These are phyloP conservation scores for Camelina hispida DNA, from an alignment of 345 rosid genomes.

Conservation along the genomic window DNA sequence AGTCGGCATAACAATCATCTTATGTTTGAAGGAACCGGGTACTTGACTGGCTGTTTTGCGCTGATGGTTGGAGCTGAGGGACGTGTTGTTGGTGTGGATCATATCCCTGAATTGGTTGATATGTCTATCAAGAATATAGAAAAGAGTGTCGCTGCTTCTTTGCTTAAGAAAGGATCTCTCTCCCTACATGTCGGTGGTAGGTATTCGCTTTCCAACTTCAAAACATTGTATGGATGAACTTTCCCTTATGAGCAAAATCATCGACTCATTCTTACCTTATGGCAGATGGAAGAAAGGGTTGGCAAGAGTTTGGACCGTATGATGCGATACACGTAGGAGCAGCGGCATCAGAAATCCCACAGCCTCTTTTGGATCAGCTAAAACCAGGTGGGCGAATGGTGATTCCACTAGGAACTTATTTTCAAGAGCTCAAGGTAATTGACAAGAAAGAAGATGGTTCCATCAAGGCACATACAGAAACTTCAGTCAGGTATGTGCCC, in stretches of 20 bases:
- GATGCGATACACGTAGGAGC: slow-evolving; percentile 99
- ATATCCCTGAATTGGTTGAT: slow-evolving; percentile 79
- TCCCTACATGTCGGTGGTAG: slow-evolving; percentile 80
- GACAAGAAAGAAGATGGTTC: slow-evolving; percentile 87
- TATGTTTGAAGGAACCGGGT: slow-evolving; percentile 73
- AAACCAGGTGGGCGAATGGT: slow-evolving; percentile 99
- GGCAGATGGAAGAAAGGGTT: slow-evolving; percentile 92
- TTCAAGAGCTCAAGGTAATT: slow-evolving; percentile 81
- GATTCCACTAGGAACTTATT: slow-evolving; percentile 84
- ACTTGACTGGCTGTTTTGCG: slow-evolving; percentile 93
- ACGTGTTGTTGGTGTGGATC: slow-evolving; percentile 88
- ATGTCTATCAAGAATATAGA: slow-evolving; percentile 70
- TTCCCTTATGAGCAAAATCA: background rate
- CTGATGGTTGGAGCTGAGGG: slow-evolving; percentile 90
- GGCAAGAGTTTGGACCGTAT: slow-evolving; percentile 84
- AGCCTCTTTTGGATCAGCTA: slow-evolving; percentile 84
- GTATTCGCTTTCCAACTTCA: background rate
- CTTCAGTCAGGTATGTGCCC: slow-evolving; percentile 92
- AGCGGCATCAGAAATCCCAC: slow-evolving; percentile 89
- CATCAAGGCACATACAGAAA: slow-evolving; percentile 58
- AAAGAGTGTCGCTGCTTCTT: slow-evolving; percentile 74
- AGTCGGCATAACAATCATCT: background rate
- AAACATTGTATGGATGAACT: background rate
- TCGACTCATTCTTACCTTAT: background rate
- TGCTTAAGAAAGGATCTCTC: slow-evolving; percentile 74